A percentile compares a stretch with the other conserved stretches of the same genome.
These are phyloP conservation scores for Kluyveromyces starmeri DNA, from an alignment of 805 yeast genomes.

Conservation along the genomic window DNA sequence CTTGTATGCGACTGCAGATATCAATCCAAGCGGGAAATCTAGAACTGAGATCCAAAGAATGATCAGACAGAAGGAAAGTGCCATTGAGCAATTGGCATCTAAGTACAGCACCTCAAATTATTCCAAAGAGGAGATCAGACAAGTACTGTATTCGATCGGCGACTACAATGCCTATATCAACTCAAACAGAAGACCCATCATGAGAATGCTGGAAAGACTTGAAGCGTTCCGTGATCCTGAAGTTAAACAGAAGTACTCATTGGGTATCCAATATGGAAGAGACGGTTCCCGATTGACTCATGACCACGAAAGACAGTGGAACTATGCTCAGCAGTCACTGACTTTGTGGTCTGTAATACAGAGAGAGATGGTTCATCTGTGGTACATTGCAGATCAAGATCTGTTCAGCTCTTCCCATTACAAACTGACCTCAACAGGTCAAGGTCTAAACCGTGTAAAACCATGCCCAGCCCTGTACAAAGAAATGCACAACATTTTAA, in stretches of 20 bases:
- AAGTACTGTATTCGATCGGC: conserved; percentile 66
- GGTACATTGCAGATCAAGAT: conserved; percentile 73
- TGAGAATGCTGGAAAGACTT: conserved; percentile 48
- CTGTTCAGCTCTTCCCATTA: conserved; percentile 48
- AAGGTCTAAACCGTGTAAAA: conserved; percentile 71
- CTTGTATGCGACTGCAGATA: conserved; percentile 58
- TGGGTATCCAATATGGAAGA: conserved; percentile 59
- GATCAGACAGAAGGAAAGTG: conserved; percentile 58
- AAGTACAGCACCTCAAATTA: conserved; percentile 38
- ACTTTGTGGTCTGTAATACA: conserved; percentile 69
- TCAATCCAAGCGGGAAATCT: conserved; percentile 49
- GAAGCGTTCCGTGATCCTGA: conserved; percentile 40
- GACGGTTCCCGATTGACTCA: conserved; percentile 68
- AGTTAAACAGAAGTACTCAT: conserved; percentile 32
- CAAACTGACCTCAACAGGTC: conserved; percentile 63
- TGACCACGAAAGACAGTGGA: conserved; percentile 61
- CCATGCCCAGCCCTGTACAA: conserved; percentile 61
- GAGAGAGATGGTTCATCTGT: conserved; percentile 66
- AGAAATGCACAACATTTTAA: conserved; percentile 60
- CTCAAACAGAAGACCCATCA: conserved; percentile 59
- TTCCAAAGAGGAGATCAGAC: conserved; percentile 56
- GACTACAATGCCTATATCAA: conserved; percentile 68
- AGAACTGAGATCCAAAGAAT: conserved; percentile 46
- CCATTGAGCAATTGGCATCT: conserved; percentile 51
- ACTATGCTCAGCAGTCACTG: conserved; percentile 67